A percentile compares a stretch with the other conserved stretches of the same genome.
Conservation (phyloP, 495 filamentous ascomycete genomes). For the Penicillium parvum region DNA sequence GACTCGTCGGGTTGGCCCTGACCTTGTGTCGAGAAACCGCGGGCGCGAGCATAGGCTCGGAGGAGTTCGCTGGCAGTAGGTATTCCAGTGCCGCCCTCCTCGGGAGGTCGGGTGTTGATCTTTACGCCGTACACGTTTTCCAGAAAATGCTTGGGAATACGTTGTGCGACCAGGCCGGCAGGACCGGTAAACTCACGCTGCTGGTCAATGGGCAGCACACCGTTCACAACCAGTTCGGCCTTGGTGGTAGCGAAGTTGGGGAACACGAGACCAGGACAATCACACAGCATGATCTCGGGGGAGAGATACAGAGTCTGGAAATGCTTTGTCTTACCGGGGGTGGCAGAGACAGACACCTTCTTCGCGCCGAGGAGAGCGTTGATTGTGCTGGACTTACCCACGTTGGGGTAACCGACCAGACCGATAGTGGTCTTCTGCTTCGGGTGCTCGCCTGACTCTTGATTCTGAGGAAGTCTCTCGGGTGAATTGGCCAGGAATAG, state of each 20-base stretch:
- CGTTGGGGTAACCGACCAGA: constrained; percentile 97
- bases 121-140: constrained; percentile 92
- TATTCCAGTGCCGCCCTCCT: constrained; percentile 90
- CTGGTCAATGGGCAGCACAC: constrained; percentile 95
- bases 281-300: constrained; percentile 84
- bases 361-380: constrained; percentile 96
- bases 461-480: constrained; percentile 32
- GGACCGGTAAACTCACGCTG: constrained; percentile 92
- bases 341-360: constrained; percentile 97
- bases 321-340: constrained; percentile 98
- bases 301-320: constrained; percentile 98
- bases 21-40: constrained; percentile 85
- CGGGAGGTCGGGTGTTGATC: constrained; percentile 72
- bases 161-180: constrained; percentile 74
- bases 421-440: constrained; percentile 76
- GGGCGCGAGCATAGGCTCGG: constrained; percentile 76
- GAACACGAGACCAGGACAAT: constrained; percentile 98
- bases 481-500: constrained; percentile 78
- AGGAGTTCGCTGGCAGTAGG: constrained; percentile 87
- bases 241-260: constrained; percentile 97
- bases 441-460: constrained; percentile 35
- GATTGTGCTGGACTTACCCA: constrained; percentile 98
- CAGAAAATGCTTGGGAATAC: constrained; percentile 86
- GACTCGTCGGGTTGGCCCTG: constrained; percentile 90
- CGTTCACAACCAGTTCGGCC: constrained; percentile 92